Base-by-base conservation (phyloP, 257 asterid genomes). In the Solanum ossicruentum region DNA sequence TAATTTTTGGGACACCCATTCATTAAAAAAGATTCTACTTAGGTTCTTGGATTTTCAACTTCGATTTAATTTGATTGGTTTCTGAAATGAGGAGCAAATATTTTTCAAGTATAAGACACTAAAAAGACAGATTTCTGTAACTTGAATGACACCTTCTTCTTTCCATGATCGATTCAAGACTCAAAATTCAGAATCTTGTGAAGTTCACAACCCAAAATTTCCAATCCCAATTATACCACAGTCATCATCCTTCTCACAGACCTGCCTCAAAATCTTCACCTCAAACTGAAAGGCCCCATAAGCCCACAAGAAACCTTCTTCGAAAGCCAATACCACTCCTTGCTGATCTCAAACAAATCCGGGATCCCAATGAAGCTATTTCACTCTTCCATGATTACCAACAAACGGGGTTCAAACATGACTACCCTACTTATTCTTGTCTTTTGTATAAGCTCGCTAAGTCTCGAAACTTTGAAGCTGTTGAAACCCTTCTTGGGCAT, bases 351-450 rank as follows among this genome's bases (percentile, higher is more conserved):
- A 96, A 93, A 83, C 90, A 89, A 83, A 88, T 90, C 88, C 87
- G 83, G 1, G 88, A 92, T 78, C 89, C 97, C 23, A 88, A 90
- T 21, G 93, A 93, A 70, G 92, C 91, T 43, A 86, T 93, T 86
- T 81, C 94, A 58, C 84, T 88, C 57, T 92, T 96, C 92, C 61
- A 85, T 61, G 89, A 91, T n/a, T 92, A 88, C 92, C 26, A 72
- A 10, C 89, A 91, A 49, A 84, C n/a, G 84, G 98, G 97, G 45
- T 83, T 88, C 94, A 92, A 87, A 65, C 99, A 93, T 82, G 95
- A 93, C 87, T 96, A 96, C 88, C 98, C 98, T 85, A 92, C 97
- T 45, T 95, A 91, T 85, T 92, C 98, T 65, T 89, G 97, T 21
- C 93, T 93, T 80, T 32, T 91, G 55, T 93, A 93, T 91, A 93